phyloP scores from a whole-genome alignment of 306 rosid species.

The Delonix regia region DNA sequence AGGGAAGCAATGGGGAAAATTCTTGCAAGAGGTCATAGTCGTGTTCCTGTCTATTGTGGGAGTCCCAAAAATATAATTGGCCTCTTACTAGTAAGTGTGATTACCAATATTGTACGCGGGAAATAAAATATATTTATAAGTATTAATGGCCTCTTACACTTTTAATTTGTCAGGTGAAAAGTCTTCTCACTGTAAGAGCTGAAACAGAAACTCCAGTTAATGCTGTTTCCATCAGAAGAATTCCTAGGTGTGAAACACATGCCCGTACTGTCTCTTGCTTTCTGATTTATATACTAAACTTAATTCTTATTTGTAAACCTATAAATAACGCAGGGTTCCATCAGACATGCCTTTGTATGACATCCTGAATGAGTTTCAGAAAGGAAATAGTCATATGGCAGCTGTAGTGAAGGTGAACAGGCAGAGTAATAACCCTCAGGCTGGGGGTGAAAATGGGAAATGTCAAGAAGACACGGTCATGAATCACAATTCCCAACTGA shows the following conservation, averaged over 20 bases:
- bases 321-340: slow-evolving; percentile 70
- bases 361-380: slow-evolving; percentile 94
- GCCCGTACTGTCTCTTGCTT: slow-evolving; percentile 1
- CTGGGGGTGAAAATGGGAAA: slow-evolving; percentile 48
- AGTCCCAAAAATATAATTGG: slow-evolving; percentile 88
- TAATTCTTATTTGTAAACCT: slow-evolving; percentile 28
- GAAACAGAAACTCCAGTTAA: slow-evolving; percentile 89
- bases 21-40: slow-evolving; percentile 96
- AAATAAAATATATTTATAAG: slow-evolving; percentile 11
- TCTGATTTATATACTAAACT: slow-evolving; percentile 15
- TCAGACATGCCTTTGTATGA: slow-evolving; percentile 95
- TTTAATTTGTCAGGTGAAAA: slow-evolving; percentile 69
- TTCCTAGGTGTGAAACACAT: slow-evolving; percentile 71
- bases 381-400: slow-evolving; percentile 99
- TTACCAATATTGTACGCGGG: slow-evolving; percentile 4
- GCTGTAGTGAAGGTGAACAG: slow-evolving; percentile 78
- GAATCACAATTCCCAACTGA: slow-evolving; percentile 53
- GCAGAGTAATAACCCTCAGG: slow-evolving; percentile 51
- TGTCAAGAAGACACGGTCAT: slow-evolving; percentile 42
- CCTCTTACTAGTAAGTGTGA: slow-evolving; percentile 73
- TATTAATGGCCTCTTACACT: slow-evolving; percentile 24
- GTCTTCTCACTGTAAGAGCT: slow-evolving; percentile 90
- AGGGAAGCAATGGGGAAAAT: slow-evolving; percentile 99
- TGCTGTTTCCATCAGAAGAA: slow-evolving; percentile 67
- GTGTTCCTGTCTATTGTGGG: slow-evolving; percentile 91